phyloP scores from a whole-genome alignment of 331 rosid genomes.

The Malus hybrid region DNA sequence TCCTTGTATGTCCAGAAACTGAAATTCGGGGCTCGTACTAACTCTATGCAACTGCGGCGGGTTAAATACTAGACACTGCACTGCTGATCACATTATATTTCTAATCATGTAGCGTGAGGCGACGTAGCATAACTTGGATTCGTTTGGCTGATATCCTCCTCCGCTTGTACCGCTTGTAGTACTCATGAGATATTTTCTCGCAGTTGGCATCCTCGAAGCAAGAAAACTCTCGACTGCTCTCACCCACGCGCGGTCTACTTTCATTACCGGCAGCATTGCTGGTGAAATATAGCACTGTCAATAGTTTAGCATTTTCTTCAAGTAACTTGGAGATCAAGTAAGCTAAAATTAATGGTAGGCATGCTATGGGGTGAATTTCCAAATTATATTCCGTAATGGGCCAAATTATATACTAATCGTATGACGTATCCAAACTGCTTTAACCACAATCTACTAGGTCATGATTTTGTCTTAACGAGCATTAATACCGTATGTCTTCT shows the following conservation, averaged over 20 bases:
- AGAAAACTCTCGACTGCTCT: slow-evolving; percentile 15
- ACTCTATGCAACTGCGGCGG: neutral
- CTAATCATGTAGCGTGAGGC: neutral
- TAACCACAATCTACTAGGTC: neutral
- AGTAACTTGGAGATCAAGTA: neutral
- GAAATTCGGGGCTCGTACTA: neutral
- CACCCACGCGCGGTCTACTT: slow-evolving; percentile 13
- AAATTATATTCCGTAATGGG: neutral
- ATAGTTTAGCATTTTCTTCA: neutral
- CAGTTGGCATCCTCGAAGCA: neutral
- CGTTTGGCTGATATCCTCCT: slow-evolving; percentile 5
- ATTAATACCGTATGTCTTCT: neutral
- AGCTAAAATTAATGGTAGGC: neutral
- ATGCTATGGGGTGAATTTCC: neutral
- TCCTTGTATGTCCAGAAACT: neutral
- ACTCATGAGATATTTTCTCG: neutral
- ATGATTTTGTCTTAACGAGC: neutral
- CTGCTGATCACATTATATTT: neutral
- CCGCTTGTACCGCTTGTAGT: slow-evolving; percentile 20
- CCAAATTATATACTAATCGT: neutral
- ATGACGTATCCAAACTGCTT: neutral
- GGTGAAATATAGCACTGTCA: slow-evolving; percentile 10
- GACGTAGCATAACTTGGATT: neutral
- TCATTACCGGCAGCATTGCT: slow-evolving; percentile 25
- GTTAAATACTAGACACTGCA: neutral